Evolutionary conservation across 1,284 basidiomycete genomes (phyloP), one percentile per base, ranked within the genome.

Genomic region (Xerocomus minutiporus): DNA sequence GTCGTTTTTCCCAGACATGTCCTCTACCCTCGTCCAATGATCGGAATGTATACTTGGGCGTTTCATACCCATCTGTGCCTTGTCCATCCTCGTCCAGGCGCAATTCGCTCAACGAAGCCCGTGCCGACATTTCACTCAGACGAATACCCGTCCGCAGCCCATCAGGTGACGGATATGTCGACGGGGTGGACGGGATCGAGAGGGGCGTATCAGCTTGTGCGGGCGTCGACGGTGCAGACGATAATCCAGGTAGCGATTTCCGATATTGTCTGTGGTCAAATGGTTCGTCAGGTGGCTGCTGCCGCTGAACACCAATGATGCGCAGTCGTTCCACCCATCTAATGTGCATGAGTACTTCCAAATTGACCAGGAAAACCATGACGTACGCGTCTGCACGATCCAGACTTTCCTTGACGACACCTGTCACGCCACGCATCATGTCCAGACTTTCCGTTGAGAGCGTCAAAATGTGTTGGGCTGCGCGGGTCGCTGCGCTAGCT

Each of bases 391-490:
- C 93, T 31, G 93, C 93, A 48, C 88, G 78, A 63, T 94, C 92
- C 64, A 96, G 75, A 57, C 86, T 91, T 57, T 95, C 93, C 62
- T 85, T 88, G 61, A 95, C 89, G 20, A 95, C 90, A 2, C 82
- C 79, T 8, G 91, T 92, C 23, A 95, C 90, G 35, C 88, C 84
- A 36, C 86, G 78, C 75, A 96, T 83, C 86, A 95, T 94, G 65
- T 95, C 92, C 67, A 96, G 69, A 64, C 89, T 91, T 73, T 96
- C 93, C 25, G 88, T 91, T 17, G 93, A 91, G 9, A 96, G 81
- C 9, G 86, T 85, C 60, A 96, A 66, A 35, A 96, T 85, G 46
- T 88, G 75, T 66, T 91, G 87, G 9, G 93, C 91, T 13, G 92
- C 88, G 26, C 83, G 76, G 1, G 80, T 78, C 8, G 86, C 85